Conservation (phyloP, 208 protist genomes). For the Wallacemonas sp. region DNA sequence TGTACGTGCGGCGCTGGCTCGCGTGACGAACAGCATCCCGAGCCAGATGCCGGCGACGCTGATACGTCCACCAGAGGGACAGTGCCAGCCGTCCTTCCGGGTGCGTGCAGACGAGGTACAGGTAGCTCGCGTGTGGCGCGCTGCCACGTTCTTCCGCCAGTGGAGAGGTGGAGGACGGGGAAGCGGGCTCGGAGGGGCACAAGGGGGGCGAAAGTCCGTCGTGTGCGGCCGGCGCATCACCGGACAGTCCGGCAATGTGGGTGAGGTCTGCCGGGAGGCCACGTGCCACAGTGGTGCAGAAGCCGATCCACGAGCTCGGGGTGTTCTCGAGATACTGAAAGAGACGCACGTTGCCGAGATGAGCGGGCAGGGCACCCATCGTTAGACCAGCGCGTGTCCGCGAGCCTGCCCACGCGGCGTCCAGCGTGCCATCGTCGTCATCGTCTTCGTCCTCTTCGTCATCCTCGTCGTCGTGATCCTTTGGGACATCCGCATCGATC, state of each 20-base stretch:
- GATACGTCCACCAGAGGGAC: constrained; percentile 5
- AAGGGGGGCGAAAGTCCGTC: no score
- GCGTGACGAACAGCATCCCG: neutral
- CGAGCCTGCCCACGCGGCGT: constrained; percentile 6
- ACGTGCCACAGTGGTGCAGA: constrained; percentile 10
- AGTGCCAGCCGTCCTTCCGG: constrained; percentile 6
- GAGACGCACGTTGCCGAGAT: constrained; percentile 7
- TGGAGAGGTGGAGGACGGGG: no score
- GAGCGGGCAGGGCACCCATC: constrained; percentile 3
- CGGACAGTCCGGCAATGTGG: neutral
- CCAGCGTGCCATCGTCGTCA: constrained; percentile 2
- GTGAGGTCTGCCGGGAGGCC: neutral
- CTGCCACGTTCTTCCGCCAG: no score
- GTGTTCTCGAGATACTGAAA: constrained; percentile 19
- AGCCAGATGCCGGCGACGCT: neutral
- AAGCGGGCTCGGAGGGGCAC: no score
- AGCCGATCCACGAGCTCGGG: constrained; percentile 14
- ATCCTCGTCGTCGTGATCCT: neutral
- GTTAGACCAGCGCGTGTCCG: constrained; percentile 1
- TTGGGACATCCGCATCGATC: neutral
- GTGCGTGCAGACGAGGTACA: constrained; percentile 14
- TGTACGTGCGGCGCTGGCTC: neutral
- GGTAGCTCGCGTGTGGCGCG: neutral
- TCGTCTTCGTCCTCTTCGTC: neutral
- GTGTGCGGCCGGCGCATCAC: neutral